phyloP scores from a whole-genome alignment of 208 protist species.

The Crithidia mellificae region DNA sequence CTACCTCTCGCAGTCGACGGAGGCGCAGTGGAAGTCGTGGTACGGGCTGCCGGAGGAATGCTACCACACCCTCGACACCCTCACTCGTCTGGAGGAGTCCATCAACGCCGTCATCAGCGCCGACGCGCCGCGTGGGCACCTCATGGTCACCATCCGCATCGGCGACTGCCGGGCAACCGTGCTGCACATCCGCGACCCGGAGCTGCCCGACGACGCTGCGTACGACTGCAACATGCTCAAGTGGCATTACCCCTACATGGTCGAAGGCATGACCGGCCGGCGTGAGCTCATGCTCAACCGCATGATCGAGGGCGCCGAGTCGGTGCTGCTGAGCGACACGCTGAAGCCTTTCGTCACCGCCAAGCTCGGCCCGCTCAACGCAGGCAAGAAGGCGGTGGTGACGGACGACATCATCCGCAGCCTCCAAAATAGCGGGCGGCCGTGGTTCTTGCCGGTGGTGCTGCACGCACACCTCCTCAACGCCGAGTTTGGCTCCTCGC shows the following conservation, averaged over 20 bases:
- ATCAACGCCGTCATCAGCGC: constrained; percentile 62
- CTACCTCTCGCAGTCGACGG: constrained; percentile 44
- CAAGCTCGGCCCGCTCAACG: constrained; percentile 68
- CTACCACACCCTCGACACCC: constrained; percentile 63
- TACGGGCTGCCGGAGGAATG: constrained; percentile 58
- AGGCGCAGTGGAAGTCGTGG: constrained; percentile 74
- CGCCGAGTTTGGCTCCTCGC: constrained; percentile 69
- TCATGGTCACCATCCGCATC: constrained; percentile 86
- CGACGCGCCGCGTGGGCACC: constrained; percentile 62
- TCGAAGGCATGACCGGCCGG: constrained; percentile 64
- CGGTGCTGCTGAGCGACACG: constrained; percentile 70
- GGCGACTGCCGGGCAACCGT: constrained; percentile 83
- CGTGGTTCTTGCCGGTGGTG: constrained; percentile 74
- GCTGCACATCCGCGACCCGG: constrained; percentile 71
- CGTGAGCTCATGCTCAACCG: constrained; percentile 78
- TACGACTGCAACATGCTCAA: constrained; percentile 87
- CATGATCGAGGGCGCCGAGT: constrained; percentile 81
- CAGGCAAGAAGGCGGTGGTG: constrained; percentile 32
- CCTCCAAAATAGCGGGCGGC: constrained; percentile 67
- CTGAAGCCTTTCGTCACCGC: constrained; percentile 70
- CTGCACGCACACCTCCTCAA: constrained; percentile 82
- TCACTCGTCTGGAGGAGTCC: constrained; percentile 77
- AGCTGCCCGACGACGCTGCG: constrained; percentile 66
- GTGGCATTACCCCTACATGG: constrained; percentile 84
- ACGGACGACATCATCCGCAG: constrained; percentile 68